Base-by-base conservation (phyloP, 495 filamentous ascomycete genomes). In the Annulohypoxylon maeteangense region DNA sequence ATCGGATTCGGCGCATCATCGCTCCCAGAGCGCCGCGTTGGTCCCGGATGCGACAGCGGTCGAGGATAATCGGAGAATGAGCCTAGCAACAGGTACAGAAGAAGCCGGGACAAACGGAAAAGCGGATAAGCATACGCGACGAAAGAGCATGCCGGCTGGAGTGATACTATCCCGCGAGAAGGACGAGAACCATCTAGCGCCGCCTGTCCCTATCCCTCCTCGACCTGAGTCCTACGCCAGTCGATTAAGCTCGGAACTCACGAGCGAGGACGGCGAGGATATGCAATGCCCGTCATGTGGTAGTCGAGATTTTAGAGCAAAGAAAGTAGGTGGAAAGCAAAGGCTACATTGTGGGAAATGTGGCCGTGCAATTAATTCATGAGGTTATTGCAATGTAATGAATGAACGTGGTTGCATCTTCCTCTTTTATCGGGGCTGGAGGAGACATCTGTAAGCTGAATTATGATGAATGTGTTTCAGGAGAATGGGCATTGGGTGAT, bases 261-360 rank as follows among this genome's bases (percentile, higher is more conserved):
- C 74, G 11, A 76, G 74, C 48, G 78, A 78, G 0, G 76, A 78
- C 3, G 75, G 69, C 27, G 78, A 79, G 47, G 78, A 79, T 47
- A 74, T 77, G 70, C 70, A 65, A 25, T 81, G 78, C 34, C 65
- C 60, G 1, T 71, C 74, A 31, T 81, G 79, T 34, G 78, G 79
- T 2, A 77, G 72, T 14, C 67, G 60, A 7, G 76, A 79, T 42
- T 82, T 81, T 29, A 76, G 78, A 53, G 75, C 66, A 1, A 78
- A 75, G 71, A 78, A 75, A 48, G 63, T 78, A 10, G 65, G 68
- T 0, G 75, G 76, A 2, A 66, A 54, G 68, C 75, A 80, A 60
- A 74, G 74, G 48, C 58, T 81, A 22, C 20, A 72, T 3, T 76
- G 75, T 29, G 68, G 75, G 44, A 76, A 71, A 22, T 76, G 75